A percentile compares a stretch with the other conserved stretches of the same genome.
Evolutionary conservation across 495 filamentous ascomycete species (phyloP).

Genomic region (Penicillium mononematosum): DNA sequence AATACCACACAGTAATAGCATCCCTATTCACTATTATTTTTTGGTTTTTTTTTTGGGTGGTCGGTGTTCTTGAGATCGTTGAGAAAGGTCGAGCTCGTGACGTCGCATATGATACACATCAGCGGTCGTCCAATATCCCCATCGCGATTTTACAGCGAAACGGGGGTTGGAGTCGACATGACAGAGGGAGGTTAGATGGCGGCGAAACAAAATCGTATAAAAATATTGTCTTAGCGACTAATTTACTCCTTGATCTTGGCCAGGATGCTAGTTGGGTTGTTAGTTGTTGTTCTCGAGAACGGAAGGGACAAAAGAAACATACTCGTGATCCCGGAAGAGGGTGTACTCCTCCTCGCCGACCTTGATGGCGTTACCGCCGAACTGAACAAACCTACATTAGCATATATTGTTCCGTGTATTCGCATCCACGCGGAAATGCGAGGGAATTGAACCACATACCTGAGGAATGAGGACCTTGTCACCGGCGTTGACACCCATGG

Average conservation of each 20-base stretch:
- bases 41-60: conserved; percentile 21
- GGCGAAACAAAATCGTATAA: conserved; percentile 23
- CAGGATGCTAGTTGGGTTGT: conserved; percentile 57
- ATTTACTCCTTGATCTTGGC: conserved; percentile 87
- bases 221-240: conserved; percentile 10
- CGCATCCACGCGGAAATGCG: not conserved
- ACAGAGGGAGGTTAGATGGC: conserved; percentile 13
- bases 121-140: conserved; percentile 11
- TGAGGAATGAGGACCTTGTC: conserved; percentile 97
- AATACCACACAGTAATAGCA: conserved; percentile 1
- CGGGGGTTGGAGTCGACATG: not conserved
- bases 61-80: conserved; percentile 28
- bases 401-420: not conserved
- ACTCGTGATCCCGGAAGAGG: conserved; percentile 97
- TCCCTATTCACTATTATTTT: conserved; percentile 19
- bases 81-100: conserved; percentile 33
- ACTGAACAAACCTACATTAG: conserved; percentile 53
- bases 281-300: conserved; percentile 17
- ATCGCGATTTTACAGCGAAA: conserved; percentile 19
- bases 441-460: conserved; percentile 53
- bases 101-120: conserved; percentile 44
- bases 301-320: conserved; percentile 38
- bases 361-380: conserved; percentile 92
- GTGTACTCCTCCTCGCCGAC: conserved; percentile 95
- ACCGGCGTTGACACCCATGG: conserved; percentile 74